A percentile compares a stretch with the other conserved stretches of the same genome.
Evolutionary conservation across 495 filamentous ascomycete genomes (phyloP).

Genomic region (Neurospora terricola): DNA sequence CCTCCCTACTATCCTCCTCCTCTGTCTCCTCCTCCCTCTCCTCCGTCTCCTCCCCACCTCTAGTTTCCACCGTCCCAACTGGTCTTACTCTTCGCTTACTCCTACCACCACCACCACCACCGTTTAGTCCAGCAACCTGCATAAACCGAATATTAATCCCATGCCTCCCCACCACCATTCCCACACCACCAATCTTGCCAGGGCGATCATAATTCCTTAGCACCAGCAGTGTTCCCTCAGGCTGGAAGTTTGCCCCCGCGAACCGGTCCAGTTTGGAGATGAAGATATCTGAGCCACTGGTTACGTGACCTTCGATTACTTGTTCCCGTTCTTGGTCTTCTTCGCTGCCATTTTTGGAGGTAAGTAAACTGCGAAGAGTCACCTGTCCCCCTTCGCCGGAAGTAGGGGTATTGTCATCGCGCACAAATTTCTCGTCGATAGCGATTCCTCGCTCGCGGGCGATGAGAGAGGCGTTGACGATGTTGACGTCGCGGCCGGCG

Average conservation of each 20-base stretch:
- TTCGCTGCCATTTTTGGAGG: slow-evolving; percentile 18
- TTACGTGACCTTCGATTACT: slow-evolving; percentile 55
- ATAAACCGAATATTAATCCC: slow-evolving; percentile 64
- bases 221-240: slow-evolving; percentile 54
- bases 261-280: slow-evolving; percentile 60
- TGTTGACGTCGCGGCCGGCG: slow-evolving; percentile 57
- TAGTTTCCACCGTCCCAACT: slow-evolving; percentile 2
- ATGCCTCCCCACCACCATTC: slow-evolving; percentile 48
- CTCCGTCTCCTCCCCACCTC: slow-evolving; percentile 11
- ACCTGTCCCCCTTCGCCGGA: slow-evolving; percentile 37
- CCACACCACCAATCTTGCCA: slow-evolving; percentile 65
- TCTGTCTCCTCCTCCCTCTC: background rate
- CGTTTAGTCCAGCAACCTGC: slow-evolving; percentile 47
- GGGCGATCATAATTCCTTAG: slow-evolving; percentile 63
- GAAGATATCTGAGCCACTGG: slow-evolving; percentile 42
- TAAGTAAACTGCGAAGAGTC: slow-evolving; percentile 34
- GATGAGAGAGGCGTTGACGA: slow-evolving; percentile 61
- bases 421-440: slow-evolving; percentile 52
- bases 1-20: slow-evolving; percentile 36
- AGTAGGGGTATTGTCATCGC: slow-evolving; percentile 39
- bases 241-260: slow-evolving; percentile 46
- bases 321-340: slow-evolving; percentile 39
- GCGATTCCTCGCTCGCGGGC: slow-evolving; percentile 59
- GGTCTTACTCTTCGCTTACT: background rate
- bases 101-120: slow-evolving; percentile 8